A percentile compares a stretch with the other conserved stretches of the same genome.
Evolutionary conservation across 2,329 filamentous ascomycete genomes (phyloP).

Genomic region (Aspergillus thermomutatus): DNA sequence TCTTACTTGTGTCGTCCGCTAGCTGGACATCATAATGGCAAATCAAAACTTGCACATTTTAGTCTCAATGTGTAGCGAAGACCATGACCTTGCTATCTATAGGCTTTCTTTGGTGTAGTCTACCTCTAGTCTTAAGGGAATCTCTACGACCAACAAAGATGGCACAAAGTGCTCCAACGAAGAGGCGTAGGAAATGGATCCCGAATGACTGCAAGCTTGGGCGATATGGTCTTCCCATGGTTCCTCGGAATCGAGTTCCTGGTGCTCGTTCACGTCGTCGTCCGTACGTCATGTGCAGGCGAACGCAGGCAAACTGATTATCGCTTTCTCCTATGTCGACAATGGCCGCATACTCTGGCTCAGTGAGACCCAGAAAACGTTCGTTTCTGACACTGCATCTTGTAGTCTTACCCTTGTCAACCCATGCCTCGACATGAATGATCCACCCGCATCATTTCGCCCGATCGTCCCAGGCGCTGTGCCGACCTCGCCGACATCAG

Average conservation of each 20-base stretch:
- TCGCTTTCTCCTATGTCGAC: background rate
- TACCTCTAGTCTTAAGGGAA: background rate
- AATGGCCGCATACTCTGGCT: background rate
- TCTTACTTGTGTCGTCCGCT: background rate
- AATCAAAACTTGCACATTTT: background rate
- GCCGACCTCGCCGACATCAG: slow-evolving; percentile 11
- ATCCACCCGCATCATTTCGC: slow-evolving; percentile 10
- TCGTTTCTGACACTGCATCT: background rate
- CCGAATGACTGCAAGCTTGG: background rate
- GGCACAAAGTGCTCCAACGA: background rate
- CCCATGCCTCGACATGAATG: slow-evolving; percentile 2
- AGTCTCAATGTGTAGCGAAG: background rate
- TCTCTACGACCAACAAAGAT: too few species aligned
- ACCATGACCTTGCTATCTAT: too few species aligned
- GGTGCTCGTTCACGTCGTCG: slow-evolving; percentile 12
- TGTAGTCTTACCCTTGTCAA: background rate
- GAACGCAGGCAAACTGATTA: background rate
- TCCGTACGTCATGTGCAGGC: slow-evolving; percentile 19
- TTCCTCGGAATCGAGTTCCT: slow-evolving; percentile 18
- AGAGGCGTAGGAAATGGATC: background rate
- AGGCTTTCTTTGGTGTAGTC: background rate
- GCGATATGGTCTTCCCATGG: background rate
- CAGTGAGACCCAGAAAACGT: background rate
- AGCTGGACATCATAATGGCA: background rate
- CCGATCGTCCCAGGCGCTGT: slow-evolving; percentile 24